A percentile compares a stretch with the other conserved stretches of the same genome.
These are phyloP conservation scores for Dioscorea cayenensis DNA, from an alignment of 116 monocot genomes.

Conservation along the genomic window DNA sequence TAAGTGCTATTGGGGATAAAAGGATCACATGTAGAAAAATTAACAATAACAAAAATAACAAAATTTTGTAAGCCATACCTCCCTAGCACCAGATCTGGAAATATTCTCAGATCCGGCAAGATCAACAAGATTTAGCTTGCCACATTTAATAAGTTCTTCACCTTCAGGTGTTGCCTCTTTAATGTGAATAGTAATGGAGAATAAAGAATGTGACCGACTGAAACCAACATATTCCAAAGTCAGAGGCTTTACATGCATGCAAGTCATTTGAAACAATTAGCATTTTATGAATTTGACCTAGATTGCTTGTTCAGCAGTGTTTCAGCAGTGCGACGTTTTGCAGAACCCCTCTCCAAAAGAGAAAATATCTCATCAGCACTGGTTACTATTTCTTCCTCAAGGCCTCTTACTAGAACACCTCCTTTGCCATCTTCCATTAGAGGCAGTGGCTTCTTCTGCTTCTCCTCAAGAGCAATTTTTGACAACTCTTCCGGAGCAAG, in stretches of 20 bases:
- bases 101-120: conserved; percentile 98
- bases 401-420: conserved; percentile 84
- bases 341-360: conserved; percentile 85
- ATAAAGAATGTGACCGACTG: conserved; percentile 95
- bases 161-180: conserved; percentile 98
- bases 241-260: neutral
- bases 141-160: conserved; percentile 97
- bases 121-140: conserved; percentile 91
- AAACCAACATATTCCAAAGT: neutral
- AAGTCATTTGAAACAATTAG: neutral
- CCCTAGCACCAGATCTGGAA: conserved; percentile 89
- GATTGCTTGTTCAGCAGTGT: conserved; percentile 98
- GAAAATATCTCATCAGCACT: conserved; percentile 86
- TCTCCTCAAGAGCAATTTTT: conserved; percentile 65
- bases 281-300: conserved; percentile 33
- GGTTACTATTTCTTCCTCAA: conserved; percentile 96
- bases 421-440: conserved; percentile 99
- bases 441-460: conserved; percentile 81
- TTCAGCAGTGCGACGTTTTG: conserved; percentile 93
- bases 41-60: neutral
- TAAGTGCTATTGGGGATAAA: too few relatives aligned
- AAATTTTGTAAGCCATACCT: conserved; percentile 32
- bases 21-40: too few relatives aligned
- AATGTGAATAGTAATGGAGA: conserved; percentile 97
- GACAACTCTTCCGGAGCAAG: conserved; percentile 88